A percentile compares a stretch with the other conserved stretches of the same genome.
phyloP scores from a whole-genome alignment of 2,329 filamentous ascomycete species.

The Dothiorella sarmentorum region DNA sequence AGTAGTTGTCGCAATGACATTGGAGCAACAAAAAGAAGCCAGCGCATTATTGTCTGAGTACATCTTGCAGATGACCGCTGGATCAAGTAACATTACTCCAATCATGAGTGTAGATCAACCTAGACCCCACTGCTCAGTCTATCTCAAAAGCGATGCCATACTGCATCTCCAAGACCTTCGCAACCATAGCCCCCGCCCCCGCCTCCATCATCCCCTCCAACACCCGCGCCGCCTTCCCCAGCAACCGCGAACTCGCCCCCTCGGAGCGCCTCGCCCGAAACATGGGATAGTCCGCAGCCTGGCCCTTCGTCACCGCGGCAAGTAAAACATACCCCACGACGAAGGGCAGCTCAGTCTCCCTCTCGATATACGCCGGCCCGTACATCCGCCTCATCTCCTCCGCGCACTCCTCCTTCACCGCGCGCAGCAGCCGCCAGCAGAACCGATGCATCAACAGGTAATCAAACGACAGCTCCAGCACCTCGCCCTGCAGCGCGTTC shows the following conservation, averaged over 20 bases:
- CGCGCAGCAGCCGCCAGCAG: constrained; percentile 41
- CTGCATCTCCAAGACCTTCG: background rate
- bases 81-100: too few relatives aligned
- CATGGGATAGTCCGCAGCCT: background rate
- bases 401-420: constrained; percentile 32
- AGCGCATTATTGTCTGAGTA: too few relatives aligned
- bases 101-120: too few relatives aligned
- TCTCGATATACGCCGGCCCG: constrained; percentile 37
- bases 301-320: constrained; percentile 21
- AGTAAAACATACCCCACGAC: constrained; percentile 43
- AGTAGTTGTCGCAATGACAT: too few relatives aligned
- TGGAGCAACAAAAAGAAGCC: too few relatives aligned
- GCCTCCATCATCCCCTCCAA: constrained; percentile 19
- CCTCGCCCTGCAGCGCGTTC: constrained; percentile 37
- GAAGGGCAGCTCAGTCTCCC: constrained; percentile 41
- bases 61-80: too few relatives aligned
- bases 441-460: constrained; percentile 41
- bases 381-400: constrained; percentile 32
- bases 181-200: constrained; percentile 3
- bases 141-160: constrained; percentile 8
- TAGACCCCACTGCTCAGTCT: too few relatives aligned
- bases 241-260: constrained; percentile 19
- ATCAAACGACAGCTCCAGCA: constrained; percentile 39
- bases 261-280: background rate
- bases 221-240: constrained; percentile 18